phyloP scores from a whole-genome alignment of 2,329 filamentous ascomycete genomes.

The Whalleya microplaca region DNA sequence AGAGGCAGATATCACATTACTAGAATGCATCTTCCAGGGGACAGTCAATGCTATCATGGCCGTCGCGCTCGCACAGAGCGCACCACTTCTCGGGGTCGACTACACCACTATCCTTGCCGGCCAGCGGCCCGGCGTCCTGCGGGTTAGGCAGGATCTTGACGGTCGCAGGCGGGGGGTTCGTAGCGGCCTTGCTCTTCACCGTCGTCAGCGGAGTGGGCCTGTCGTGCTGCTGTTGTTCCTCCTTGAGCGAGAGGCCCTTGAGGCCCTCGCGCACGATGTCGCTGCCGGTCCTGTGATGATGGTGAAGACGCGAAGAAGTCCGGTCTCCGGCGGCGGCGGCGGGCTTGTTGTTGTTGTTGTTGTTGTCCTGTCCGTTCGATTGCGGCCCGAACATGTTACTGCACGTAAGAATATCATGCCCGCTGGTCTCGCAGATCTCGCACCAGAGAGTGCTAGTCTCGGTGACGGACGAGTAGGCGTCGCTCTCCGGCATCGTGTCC shows the following conservation, averaged over 20 bases:
- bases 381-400: slow-evolving; percentile 78
- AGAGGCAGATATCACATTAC: slow-evolving; percentile 12
- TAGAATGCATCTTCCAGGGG: slow-evolving; percentile 84
- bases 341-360: too few species aligned
- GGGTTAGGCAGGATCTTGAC: slow-evolving; percentile 61
- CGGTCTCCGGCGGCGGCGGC: slow-evolving; percentile 23
- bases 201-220: slow-evolving; percentile 61
- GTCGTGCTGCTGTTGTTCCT: too few species aligned
- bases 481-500: slow-evolving; percentile 72
- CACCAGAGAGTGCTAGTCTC: slow-evolving; percentile 82
- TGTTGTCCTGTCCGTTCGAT: slow-evolving; percentile 33
- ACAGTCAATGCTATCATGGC: slow-evolving; percentile 94
- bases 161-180: slow-evolving; percentile 42
- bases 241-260: slow-evolving; percentile 45
- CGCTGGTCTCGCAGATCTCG: slow-evolving; percentile 90
- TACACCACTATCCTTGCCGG: slow-evolving; percentile 77
- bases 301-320: too few species aligned
- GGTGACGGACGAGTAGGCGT: slow-evolving; percentile 69
- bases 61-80: slow-evolving; percentile 92
- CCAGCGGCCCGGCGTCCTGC: slow-evolving; percentile 69
- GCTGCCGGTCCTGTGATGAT: slow-evolving; percentile 35
- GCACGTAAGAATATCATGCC: slow-evolving; percentile 93
- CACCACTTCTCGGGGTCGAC: slow-evolving; percentile 93
- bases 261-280: slow-evolving; percentile 44
- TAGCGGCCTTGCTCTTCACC: slow-evolving; percentile 49